These are phyloP conservation scores for Gomphus sp. DNA, from an alignment of 1,284 basidiomycete species.

Conservation along the genomic window DNA sequence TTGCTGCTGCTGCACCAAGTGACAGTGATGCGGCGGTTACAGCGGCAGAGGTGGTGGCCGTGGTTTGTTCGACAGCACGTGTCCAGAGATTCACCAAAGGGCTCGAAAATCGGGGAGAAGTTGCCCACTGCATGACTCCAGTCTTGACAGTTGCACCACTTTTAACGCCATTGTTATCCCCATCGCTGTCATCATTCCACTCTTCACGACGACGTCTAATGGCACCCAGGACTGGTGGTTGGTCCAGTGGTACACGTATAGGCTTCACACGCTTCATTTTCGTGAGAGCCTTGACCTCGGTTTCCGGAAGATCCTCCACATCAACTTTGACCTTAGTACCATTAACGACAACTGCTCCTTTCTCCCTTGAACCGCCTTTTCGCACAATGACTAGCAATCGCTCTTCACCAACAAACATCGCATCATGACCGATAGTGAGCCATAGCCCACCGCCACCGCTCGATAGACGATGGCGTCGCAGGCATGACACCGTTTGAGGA, in stretches of 20 bases:
- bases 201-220: slow-evolving; percentile 61
- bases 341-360: slow-evolving; percentile 81
- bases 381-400: slow-evolving; percentile 68
- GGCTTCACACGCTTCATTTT: slow-evolving; percentile 86
- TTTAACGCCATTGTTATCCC: slow-evolving; percentile 25
- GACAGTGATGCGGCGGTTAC: slow-evolving; percentile 59
- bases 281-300: slow-evolving; percentile 77
- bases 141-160: slow-evolving; percentile 21
- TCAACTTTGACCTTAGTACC: slow-evolving; percentile 85
- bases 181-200: slow-evolving; percentile 28
- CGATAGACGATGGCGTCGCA: slow-evolving; percentile 83
- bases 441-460: slow-evolving; percentile 90
- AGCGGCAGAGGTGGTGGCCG: slow-evolving; percentile 60
- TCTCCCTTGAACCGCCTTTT: slow-evolving; percentile 66
- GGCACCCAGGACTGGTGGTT: slow-evolving; percentile 72
- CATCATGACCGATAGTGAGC: slow-evolving; percentile 89
- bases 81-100: slow-evolving; percentile 67
- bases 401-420: slow-evolving; percentile 67
- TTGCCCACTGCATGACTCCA: slow-evolving; percentile 10
- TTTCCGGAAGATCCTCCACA: slow-evolving; percentile 81
- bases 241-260: slow-evolving; percentile 82
- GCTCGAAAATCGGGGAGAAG: slow-evolving; percentile 53
- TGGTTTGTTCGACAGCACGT: slow-evolving; percentile 65
- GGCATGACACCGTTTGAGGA: slow-evolving; percentile 74
- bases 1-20: slow-evolving; percentile 24